A percentile compares a stretch with the other conserved stretches of the same genome.
phyloP scores from a whole-genome alignment of 2,329 filamentous ascomycete genomes.

The Arthrobotrys conoides region DNA sequence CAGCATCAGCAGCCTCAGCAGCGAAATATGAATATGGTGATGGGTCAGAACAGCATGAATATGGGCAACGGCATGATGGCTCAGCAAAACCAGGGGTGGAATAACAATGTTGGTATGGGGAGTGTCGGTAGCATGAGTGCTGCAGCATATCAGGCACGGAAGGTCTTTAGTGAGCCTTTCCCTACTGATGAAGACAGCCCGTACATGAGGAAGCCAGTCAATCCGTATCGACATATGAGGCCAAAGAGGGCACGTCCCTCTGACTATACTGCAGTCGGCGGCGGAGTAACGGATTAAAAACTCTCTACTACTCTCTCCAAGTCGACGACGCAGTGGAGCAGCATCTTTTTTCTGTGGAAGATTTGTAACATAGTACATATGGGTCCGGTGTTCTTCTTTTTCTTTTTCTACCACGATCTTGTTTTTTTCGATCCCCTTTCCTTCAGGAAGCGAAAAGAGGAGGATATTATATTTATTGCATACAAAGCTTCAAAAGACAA shows the following conservation, averaged over 20 bases:
- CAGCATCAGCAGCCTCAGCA: slow-evolving; percentile 47
- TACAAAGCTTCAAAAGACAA: slow-evolving; percentile 23
- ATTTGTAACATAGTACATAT: slow-evolving; percentile 55
- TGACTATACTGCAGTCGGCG: slow-evolving; percentile 73
- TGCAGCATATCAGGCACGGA: slow-evolving; percentile 72
- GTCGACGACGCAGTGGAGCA: neutral
- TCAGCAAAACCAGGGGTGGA: slow-evolving; percentile 16
- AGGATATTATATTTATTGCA: slow-evolving; percentile 27
- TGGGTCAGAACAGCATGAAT: slow-evolving; percentile 53
- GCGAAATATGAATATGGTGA: slow-evolving; percentile 56
- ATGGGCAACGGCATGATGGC: slow-evolving; percentile 23
- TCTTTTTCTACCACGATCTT: slow-evolving; percentile 16
- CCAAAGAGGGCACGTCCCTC: slow-evolving; percentile 85
- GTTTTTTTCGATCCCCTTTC: slow-evolving; percentile 30
- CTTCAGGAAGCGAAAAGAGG: slow-evolving; percentile 30
- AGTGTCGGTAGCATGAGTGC: neutral
- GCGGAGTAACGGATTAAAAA: slow-evolving; percentile 53
- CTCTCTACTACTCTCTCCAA: neutral
- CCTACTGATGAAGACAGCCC: slow-evolving; percentile 84
- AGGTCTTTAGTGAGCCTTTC: slow-evolving; percentile 71
- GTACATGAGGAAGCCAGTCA: slow-evolving; percentile 96
- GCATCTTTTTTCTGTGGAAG: slow-evolving; percentile 8
- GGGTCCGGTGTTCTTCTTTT: slow-evolving; percentile 40
- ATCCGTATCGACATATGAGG: slow-evolving; percentile 88
- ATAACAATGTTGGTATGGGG: slow-evolving; percentile 2